Evolutionary conservation across 2,329 filamentous ascomycete genomes (phyloP), one percentile per base, ranked within the genome.

Genomic region (Talaromyces sp.): DNA sequence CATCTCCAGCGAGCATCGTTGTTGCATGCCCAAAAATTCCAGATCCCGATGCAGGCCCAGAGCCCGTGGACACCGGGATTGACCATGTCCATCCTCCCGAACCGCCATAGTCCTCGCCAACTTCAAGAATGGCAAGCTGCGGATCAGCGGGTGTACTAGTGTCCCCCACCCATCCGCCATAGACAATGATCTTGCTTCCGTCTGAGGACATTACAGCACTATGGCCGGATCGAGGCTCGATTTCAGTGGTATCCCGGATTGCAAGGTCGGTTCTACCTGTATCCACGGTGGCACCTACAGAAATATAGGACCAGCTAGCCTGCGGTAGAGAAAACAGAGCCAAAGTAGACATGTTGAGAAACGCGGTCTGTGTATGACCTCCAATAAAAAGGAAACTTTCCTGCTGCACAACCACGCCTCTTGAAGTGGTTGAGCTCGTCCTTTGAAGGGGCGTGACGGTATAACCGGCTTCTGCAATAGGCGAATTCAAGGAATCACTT

Each of bases 141-240:
- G 95, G 95, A 35, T 88, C 82, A 0, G 95, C 95, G 1, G 93
- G 86, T 37, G 88, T 90, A 9, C 81, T 84, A 0, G 90, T 83
- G 72, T 96, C 88, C 3, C 93, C 94, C 4, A 97, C 92, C 95
- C 95, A 99, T 1, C 95, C 95, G 22, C 95, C 95, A 66, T 93
- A 83, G 1, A 99, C 80, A 47, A 97, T 81, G 9, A 98, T 82
- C n/a, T 85, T 87, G 31, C 82, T 86, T 0, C 93, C 93, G 72
- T 96, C 92, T 61, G 90, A 85, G 33, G 87, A 91, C 4, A 97
- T 79, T 1, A 97, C 86, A 0, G 94, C 89, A 0, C 91, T 93
- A 73, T 99, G 95, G 0, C 95, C 95, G 3, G 93, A 97, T 63
- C 95, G 84, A 43, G 92, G 92, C 69, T 96, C 90, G 7, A 96